phyloP scores from a whole-genome alignment of 2,329 filamentous ascomycete species.

The Pseudogymnoascus sp. region DNA sequence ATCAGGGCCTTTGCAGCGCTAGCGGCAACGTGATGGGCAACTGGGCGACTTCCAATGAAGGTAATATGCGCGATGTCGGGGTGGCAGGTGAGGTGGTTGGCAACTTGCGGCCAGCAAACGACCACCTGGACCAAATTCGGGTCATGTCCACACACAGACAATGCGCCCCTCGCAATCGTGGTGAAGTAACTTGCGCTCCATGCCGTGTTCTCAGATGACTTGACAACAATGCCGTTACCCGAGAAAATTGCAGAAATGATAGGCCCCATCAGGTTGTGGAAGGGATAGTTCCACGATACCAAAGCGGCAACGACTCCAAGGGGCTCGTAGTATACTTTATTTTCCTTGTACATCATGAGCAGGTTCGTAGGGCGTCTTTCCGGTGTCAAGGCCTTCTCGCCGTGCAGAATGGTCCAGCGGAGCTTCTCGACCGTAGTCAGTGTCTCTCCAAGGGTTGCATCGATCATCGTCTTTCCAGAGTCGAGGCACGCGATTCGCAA shows the following conservation, averaged over 20 bases:
- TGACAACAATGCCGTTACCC: conserved; percentile 86
- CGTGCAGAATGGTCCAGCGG: conserved; percentile 86
- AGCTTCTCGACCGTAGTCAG: conserved; percentile 90
- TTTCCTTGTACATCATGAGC: conserved; percentile 92
- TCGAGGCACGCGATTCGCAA: conserved; percentile 81
- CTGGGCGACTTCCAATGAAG: conserved; percentile 84
- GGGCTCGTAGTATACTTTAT: conserved; percentile 84
- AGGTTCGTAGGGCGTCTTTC: conserved; percentile 76
- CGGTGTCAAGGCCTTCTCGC: conserved; percentile 68
- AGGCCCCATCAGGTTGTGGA: conserved; percentile 90
- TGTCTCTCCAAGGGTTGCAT: conserved; percentile 90
- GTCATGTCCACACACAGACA: conserved; percentile 75
- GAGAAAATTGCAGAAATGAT: conserved; percentile 86
- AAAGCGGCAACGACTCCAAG: conserved; percentile 86
- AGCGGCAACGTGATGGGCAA: conserved; percentile 81
- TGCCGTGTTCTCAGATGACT: conserved; percentile 89
- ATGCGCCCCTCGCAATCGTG: conserved; percentile 67
- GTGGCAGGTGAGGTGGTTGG: conserved; percentile 76
- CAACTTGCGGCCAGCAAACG: conserved; percentile 79
- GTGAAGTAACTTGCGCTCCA: conserved; percentile 86
- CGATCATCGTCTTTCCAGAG: conserved; percentile 92
- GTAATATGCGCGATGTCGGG: conserved; percentile 80
- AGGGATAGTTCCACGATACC: conserved; percentile 95
- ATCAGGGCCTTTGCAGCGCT: conserved; percentile 81
- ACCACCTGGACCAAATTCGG: conserved; percentile 75